Base-by-base conservation (phyloP, 352 stramenopile genomes). In the Phytophthora cryptogea region DNA sequence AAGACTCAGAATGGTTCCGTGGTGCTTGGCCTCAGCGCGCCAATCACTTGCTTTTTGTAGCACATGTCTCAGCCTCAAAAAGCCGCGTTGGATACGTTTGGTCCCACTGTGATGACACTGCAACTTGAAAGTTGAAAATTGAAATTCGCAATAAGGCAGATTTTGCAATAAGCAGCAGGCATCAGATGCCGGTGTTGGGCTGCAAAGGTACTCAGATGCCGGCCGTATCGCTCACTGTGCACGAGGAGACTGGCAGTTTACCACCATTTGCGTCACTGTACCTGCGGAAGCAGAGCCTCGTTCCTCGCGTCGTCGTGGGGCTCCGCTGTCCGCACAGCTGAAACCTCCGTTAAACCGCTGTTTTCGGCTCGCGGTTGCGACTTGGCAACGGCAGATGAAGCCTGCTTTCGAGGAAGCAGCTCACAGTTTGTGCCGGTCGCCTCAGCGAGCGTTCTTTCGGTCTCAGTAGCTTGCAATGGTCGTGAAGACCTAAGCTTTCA, bases 41-140 rank as follows among this genome's bases (percentile, higher is more conserved):
- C 10, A 35, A 37, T 43, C 8, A 49, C 48, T 58, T 45, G 42
- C 16, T 11, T 2, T 61, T 65, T 49, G 56, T 65, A 66, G 4
- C 3, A 45, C 56, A 66, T 70, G 62, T 70, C 56, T 54, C 62
- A 70, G 30, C 44, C 10, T 44, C 62, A 68, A 68, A 63, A 59
- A 44, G 60, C 8, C 40, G 35, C 41, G 41, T 47, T 43, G 59
- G 54, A 59, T 54, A 63, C 51, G 54, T 14, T 32, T 7, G 14
- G 23, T 69, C 51, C 61, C 54, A 68, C 60, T 47, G 5, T 36
- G 17, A 3, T 68, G 61, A 65, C 61, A 67, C 54, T 59, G 60
- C 60, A 68, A 51, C 57, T 41, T 48, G 35, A 65, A 51, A 33
- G 31, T 65, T 27, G 36, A 16, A 58, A 52, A 28, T 8, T 58